A percentile compares a stretch with the other conserved stretches of the same genome.
These are phyloP conservation scores for Knufia petricola DNA, from an alignment of 2,329 filamentous ascomycete genomes.

Conservation along the genomic window DNA sequence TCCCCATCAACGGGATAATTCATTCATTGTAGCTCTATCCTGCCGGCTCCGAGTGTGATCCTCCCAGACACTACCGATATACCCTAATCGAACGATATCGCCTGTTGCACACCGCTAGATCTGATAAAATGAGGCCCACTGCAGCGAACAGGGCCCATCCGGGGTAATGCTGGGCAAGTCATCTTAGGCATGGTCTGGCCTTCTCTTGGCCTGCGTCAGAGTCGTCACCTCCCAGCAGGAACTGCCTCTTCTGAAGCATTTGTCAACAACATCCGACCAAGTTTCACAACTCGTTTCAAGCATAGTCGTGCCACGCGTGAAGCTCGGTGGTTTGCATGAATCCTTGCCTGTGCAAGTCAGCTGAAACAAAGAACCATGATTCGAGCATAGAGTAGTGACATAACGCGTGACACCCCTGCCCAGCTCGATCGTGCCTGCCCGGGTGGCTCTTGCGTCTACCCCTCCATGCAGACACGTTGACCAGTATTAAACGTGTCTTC, in stretches of 20 bases:
- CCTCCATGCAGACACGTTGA: not conserved
- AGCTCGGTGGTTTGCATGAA: no score
- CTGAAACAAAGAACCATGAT: not conserved
- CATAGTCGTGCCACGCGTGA: not conserved
- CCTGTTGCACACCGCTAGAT: no score
- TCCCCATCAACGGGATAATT: not conserved
- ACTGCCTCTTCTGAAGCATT: not conserved
- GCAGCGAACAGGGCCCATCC: no score
- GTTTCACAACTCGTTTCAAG: no score
- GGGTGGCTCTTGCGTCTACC: not conserved
- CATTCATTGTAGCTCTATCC: no score
- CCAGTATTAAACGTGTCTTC: no score
- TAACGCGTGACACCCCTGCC: conserved; percentile 6
- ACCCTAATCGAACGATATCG: no score
- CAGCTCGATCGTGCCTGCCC: not conserved
- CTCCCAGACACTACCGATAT: no score
- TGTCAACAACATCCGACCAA: not conserved
- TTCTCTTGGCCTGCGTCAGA: conserved; percentile 5
- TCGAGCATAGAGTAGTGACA: conserved; percentile 4
- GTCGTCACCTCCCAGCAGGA: not conserved
- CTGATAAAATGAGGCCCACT: no score
- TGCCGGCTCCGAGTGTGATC: no score
- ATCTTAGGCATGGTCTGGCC: not conserved
- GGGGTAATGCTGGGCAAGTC: no score
- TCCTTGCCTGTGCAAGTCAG: no score